A percentile compares a stretch with the other conserved stretches of the same genome.
phyloP scores from a whole-genome alignment of 331 rosid species.

The Rosa hybrid region DNA sequence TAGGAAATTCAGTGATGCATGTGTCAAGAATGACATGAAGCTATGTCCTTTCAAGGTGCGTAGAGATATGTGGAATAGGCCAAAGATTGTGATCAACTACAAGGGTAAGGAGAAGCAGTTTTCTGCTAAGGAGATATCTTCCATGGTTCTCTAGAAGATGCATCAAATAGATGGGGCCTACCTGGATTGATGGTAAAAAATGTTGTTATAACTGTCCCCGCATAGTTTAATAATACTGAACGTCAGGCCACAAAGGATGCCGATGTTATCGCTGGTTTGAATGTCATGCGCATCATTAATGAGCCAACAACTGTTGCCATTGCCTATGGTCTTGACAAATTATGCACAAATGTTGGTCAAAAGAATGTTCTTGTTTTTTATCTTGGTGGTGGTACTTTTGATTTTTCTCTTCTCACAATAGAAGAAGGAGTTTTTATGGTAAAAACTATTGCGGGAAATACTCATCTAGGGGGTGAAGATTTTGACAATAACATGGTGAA shows the following conservation, averaged over 20 bases:
- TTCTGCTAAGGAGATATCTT: slow-evolving; percentile 1
- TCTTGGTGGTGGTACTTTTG: slow-evolving; percentile 12
- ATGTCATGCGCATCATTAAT: slow-evolving; percentile 7
- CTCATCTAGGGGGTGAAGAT: slow-evolving; percentile 1
- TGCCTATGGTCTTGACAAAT: slow-evolving; percentile 12
- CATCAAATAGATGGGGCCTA: neutral
- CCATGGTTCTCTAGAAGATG: neutral
- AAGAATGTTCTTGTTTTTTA: neutral
- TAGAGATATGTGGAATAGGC: neutral
- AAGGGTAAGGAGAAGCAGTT: neutral
- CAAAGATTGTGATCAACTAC: neutral
- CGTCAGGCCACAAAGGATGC: slow-evolving; percentile 9
- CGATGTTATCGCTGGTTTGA: neutral
- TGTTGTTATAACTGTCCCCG: neutral
- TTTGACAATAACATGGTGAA: neutral
- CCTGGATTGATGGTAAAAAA: neutral
- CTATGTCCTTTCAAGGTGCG: neutral
- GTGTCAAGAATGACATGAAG: neutral
- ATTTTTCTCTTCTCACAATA: neutral
- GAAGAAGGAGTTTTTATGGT: neutral
- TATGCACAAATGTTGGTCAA: neutral
- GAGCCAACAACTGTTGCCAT: slow-evolving; percentile 6
- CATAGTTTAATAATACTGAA: neutral
- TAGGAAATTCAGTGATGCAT: neutral
- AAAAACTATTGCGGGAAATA: neutral